Base-by-base conservation (phyloP, 179 eudicot genomes). In the Pouteria campechiana region DNA sequence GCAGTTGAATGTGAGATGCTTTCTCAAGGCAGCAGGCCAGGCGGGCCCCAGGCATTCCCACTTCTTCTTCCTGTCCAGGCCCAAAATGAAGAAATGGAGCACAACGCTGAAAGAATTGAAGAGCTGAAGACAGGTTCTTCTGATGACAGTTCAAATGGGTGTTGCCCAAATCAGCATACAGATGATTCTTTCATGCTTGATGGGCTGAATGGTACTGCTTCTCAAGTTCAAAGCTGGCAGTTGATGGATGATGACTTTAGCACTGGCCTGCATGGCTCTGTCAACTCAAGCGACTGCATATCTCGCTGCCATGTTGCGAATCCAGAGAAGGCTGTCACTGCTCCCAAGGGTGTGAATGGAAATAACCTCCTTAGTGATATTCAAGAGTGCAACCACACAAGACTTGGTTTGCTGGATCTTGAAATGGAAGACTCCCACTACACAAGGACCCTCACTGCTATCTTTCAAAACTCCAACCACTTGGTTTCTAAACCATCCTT, bases 211-310 rank as follows among this genome's bases (percentile, higher is more conserved):
- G 64, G 24, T 23, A 68, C 34, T 25, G 52, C 51, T 48, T 51
- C 67, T 28, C 74, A 60, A 57, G 57, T 49, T 22, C 69, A 66
- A 34, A 64, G 65, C 50, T 58, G 69, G 56, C 63, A 47, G 14
- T 24, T 73, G 17, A 59, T 50, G 35, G 81, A 71, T 15, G 81
- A 77, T 25, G 75, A 72, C 4, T 31, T 57, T 18, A 70, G 81
- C 34, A 57, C 65, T 16, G 33, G 62, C 60, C 58, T 50, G 12
- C 60, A 49, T 21, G 64, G 60, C 52, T 70, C 83, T 1, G 28
- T 37, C 55, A 65, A 62, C 65, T 74, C 82, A 0, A 76, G 78
- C 48, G 86, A 80, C 16, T 71, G 73, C 15, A 44, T 66, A 12
- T 83, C 94, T 44, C 80, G 69, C 39, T 59, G 54, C 21, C 9